Conservation (phyloP, 495 filamentous ascomycete species). For the Entonaema liquescens region DNA sequence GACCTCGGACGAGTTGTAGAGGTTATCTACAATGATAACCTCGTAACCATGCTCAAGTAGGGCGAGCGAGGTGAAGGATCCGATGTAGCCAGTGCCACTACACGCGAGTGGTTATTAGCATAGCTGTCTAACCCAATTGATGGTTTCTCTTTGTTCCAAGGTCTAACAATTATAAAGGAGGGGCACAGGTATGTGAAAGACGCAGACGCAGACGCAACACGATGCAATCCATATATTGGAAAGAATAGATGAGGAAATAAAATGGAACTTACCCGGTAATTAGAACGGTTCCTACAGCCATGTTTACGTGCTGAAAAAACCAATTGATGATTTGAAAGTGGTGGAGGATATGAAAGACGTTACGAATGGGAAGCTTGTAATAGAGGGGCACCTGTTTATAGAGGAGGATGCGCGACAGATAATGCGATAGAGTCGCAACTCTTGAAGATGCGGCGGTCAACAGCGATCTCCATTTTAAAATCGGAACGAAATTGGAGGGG, state of each 20-base stretch:
- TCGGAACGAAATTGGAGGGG: constrained; percentile 42
- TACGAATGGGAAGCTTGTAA: neutral
- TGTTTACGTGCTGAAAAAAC: constrained; percentile 51
- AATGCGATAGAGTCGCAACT: constrained; percentile 22
- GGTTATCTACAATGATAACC: constrained; percentile 92
- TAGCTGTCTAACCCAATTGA: neutral
- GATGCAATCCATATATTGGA: neutral
- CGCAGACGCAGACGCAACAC: too few species aligned
- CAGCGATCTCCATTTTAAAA: constrained; percentile 40
- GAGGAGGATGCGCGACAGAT: constrained; percentile 10
- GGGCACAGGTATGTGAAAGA: neutral
- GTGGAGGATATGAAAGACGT: neutral
- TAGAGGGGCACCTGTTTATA: constrained; percentile 1
- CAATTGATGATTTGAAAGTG: constrained; percentile 27
- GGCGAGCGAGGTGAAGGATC: constrained; percentile 93
- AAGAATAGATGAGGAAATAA: neutral
- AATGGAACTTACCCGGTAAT: constrained; percentile 78
- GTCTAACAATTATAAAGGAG: neutral
- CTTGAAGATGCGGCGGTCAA: constrained; percentile 38
- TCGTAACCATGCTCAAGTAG: constrained; percentile 94
- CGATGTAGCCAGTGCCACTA: constrained; percentile 98
- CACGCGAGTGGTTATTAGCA: constrained; percentile 24
- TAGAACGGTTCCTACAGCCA: constrained; percentile 86
- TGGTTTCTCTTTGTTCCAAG: neutral
- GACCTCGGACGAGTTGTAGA: constrained; percentile 94